Base-by-base conservation (phyloP, 495 filamentous ascomycete species). In the Parathielavia hyrcaniae region DNA sequence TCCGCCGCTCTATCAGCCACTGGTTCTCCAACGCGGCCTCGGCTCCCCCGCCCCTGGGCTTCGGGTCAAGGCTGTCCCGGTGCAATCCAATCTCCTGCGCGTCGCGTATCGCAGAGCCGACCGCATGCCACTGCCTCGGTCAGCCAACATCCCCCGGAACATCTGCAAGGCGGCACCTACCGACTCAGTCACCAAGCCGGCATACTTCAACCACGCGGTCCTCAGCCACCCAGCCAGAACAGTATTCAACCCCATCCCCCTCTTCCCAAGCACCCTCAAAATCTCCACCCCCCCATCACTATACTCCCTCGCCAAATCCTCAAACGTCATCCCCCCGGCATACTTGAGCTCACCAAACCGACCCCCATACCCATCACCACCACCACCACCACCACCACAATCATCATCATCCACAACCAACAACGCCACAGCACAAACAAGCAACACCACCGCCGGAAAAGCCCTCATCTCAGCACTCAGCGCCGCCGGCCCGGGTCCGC, bases 21-120 rank as follows among this genome's bases (percentile, higher is more conserved):
- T 81, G 71, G 60, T 75, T 79, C 47, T 77, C 73, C 11, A 80
- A 61, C 8, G 70, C 67, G 2, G 71, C 70, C 51, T 77, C 75
- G n/a, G 68, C 67, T 56, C 71, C 69, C 30, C 75, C 67, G 55
- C 61, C 51, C 16, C 52, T 62, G 43, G 73, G 68, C 50, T 72
- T 68, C 17, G 73, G 71, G 54, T 77, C 70, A 20, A 73, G 64
- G 41, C 69, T 64, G 52, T 81, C 75, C 26, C 75, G 75, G 60
- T 85, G 82, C 40, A 86, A 62, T 23, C 81, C 83, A 51, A 86
- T 80, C 59, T 84, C 82, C 65, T 84, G 82, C 9, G 78, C 83
- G 67, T 86, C 83, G 41, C 81, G 69, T 50, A 85, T 85, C 11
- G 75, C 71, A 30, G 73, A 69, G 16, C 79, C 81, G 19, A 86